These are phyloP conservation scores for Aspergillus sp. DNA, from an alignment of 2,329 filamentous ascomycete genomes.

Conservation along the genomic window DNA sequence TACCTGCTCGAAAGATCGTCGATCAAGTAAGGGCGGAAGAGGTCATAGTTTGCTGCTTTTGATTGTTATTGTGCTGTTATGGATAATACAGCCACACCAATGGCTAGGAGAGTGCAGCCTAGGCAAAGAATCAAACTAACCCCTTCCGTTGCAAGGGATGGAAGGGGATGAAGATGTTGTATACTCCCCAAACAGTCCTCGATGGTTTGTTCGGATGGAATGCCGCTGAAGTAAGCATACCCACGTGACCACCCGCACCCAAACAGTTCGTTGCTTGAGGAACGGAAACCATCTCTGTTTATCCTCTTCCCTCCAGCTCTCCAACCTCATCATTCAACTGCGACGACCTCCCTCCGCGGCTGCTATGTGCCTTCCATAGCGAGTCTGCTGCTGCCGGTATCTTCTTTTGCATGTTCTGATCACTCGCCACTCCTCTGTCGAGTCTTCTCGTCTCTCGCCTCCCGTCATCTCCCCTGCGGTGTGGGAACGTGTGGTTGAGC, in stretches of 20 bases:
- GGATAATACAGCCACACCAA: background rate
- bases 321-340: conserved; percentile 10
- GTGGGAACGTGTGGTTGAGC: conserved; percentile 20
- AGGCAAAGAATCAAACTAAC: too few relatives aligned
- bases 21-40: background rate
- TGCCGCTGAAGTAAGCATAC: conserved; percentile 19
- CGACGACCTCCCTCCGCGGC: conserved; percentile 8
- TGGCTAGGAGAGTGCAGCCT: too few relatives aligned
- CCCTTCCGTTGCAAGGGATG: background rate
- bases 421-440: background rate
- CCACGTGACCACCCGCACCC: conserved; percentile 28
- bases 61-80: background rate
- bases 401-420: conserved; percentile 9
- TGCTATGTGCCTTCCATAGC: conserved; percentile 22
- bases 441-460: background rate
- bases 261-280: conserved; percentile 39
- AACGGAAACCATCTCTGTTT: conserved; percentile 40
- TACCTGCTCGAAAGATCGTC: background rate
- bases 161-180: background rate
- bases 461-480: conserved; percentile 6
- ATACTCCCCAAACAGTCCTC: background rate
- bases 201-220: conserved; percentile 11
- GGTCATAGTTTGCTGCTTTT: background rate
- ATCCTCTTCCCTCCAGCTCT: conserved; percentile 25
- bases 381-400: conserved; percentile 8